A percentile compares a stretch with the other conserved stretches of the same genome.
phyloP scores from a whole-genome alignment of 2,329 filamentous ascomycete genomes.

The Scytalidium lignicola region DNA sequence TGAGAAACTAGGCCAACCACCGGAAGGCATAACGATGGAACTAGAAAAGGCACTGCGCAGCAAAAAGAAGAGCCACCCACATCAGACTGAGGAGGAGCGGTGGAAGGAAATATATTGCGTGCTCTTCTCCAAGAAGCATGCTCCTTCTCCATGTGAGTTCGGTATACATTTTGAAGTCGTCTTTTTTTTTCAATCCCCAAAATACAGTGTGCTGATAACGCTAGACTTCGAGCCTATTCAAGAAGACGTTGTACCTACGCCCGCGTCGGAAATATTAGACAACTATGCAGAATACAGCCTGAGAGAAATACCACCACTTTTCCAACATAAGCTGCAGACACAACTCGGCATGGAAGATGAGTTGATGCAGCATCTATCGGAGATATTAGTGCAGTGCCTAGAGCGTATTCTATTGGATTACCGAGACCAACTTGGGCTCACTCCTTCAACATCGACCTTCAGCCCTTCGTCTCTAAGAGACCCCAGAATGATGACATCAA shows the following conservation, averaged over 20 bases:
- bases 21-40: not conserved
- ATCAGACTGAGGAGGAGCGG: not conserved
- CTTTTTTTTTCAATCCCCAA: too few species aligned
- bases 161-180: too few species aligned
- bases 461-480: too few species aligned
- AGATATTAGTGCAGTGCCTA: too few species aligned
- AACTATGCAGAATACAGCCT: slow-evolving; percentile 2
- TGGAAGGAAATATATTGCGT: not conserved
- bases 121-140: not conserved
- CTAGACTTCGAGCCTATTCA: slow-evolving; percentile 16
- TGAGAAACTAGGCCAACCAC: not conserved
- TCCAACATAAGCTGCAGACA: not conserved
- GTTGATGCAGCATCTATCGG: too few species aligned
- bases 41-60: not conserved
- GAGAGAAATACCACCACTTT: slow-evolving; percentile 3
- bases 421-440: too few species aligned
- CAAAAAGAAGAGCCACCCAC: not conserved
- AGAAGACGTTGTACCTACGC: slow-evolving; percentile 7
- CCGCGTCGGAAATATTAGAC: slow-evolving; percentile 2
- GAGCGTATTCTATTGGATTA: too few species aligned
- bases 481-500: too few species aligned
- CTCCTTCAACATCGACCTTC: too few species aligned
- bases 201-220: too few species aligned
- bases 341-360: too few species aligned
- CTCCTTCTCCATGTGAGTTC: slow-evolving; percentile 17